phyloP scores from a whole-genome alignment of 305 asterid species.

The Fraxinus sp. region DNA sequence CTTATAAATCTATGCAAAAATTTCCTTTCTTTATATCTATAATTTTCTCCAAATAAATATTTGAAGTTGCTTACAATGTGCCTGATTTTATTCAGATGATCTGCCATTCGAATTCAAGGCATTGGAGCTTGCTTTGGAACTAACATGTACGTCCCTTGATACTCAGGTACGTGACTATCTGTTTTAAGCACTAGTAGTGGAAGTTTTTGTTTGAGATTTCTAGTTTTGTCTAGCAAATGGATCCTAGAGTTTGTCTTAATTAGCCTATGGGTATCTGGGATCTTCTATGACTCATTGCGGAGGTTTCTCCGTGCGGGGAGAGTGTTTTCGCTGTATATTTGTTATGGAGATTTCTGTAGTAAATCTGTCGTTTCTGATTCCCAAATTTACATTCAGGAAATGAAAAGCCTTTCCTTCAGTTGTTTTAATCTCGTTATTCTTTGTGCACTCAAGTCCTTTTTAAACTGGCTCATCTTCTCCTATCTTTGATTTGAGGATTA shows the following conservation, averaged over 20 bases:
- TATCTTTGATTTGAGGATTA: neutral
- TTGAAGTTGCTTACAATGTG: slow-evolving; percentile 21
- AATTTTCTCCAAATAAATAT: slow-evolving; percentile 1
- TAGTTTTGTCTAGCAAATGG: neutral
- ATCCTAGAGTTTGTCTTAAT: neutral
- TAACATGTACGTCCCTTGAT: slow-evolving; percentile 88
- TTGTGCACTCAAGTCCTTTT: neutral
- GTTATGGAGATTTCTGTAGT: neutral
- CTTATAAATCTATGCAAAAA: neutral
- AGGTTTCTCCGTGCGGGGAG: neutral
- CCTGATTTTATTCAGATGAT: slow-evolving; percentile 64
- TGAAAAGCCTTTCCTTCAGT: neutral
- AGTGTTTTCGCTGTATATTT: neutral
- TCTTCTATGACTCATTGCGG: neutral
- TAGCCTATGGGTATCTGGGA: neutral
- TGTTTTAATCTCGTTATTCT: neutral
- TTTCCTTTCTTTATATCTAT: neutral
- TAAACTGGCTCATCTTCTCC: neutral
- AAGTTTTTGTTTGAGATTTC: slow-evolving; percentile 8
- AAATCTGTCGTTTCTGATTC: neutral
- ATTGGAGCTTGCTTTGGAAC: slow-evolving; percentile 94
- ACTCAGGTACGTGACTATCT: slow-evolving; percentile 64
- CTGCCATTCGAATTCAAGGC: slow-evolving; percentile 97
- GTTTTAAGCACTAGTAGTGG: slow-evolving; percentile 18
- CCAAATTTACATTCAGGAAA: neutral